Base-by-base conservation (phyloP, 2,329 filamentous ascomycete species). In the Periconia sp. region DNA sequence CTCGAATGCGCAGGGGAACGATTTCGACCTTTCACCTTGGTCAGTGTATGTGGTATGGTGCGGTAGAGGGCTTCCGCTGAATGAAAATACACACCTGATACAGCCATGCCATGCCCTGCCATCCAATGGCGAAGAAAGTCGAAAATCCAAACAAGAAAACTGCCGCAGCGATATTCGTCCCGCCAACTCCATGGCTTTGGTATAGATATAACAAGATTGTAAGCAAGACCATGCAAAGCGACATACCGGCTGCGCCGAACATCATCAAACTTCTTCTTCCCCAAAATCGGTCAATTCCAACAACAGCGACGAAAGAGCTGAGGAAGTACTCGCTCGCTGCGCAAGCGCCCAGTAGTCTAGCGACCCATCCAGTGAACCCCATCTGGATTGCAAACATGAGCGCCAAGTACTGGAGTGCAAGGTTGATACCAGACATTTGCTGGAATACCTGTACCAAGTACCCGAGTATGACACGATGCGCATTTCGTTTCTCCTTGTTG, bases 101-200 rank as follows among this genome's bases (percentile, higher is more conserved):
- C 8, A 72, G 53, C 70, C 70, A 94, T 88, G 69, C 94, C 83
- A 66, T 81, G 73, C 83, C 82, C 81, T 63, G 82, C 91, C 91
- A 95, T 59, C 91, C 95, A 57, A 84, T 86, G 53, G 91, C 91
- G 71, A 96, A 96, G 81, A 88, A 94, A 81, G 90, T 90, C 78
- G 95, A 91, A 81, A 91, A 94, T 77, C 93, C 88, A 76, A 88
- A 89, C 68, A 96, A 91, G 77, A 95, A 93, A 54, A 95, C 70
- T 0, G 75, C 72, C 18, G 75, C 72, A 6, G 66, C 69, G 31
- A 76, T 70, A 14, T 73, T 71, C n/a, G 61, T 61, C 2, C 60
- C 57, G 1, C 52, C 42, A 15, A 60, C 54, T 2, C 46, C 41
- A 2, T 59, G 56, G 17, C 60, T 61, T 2, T 59, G 56, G 63